A percentile compares a stretch with the other conserved stretches of the same genome.
Conservation (phyloP, 345 rosid genomes). For the Atalantia buxifolia region DNA sequence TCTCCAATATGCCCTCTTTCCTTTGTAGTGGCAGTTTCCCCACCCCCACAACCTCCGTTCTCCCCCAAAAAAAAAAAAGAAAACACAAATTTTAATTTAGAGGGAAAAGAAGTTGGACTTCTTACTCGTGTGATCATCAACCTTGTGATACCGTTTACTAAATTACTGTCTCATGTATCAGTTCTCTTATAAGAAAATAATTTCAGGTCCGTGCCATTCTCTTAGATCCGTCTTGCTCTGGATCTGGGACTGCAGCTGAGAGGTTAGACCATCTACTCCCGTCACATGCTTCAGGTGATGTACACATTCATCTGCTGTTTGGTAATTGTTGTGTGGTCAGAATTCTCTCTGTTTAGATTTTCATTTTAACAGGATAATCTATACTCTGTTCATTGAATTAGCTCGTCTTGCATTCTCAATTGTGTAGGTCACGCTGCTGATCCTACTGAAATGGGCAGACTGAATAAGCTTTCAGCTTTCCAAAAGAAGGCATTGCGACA, state of each 20-base stretch:
- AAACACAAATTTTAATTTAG: background rate
- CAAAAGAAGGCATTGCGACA: slow-evolving; percentile 85
- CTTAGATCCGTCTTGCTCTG: slow-evolving; percentile 96
- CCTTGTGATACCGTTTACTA: background rate
- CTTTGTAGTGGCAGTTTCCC: too few relatives aligned
- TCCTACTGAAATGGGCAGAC: slow-evolving; percentile 40
- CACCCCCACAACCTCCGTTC: too few relatives aligned
- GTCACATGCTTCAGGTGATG: slow-evolving; percentile 48
- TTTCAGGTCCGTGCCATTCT: slow-evolving; percentile 76
- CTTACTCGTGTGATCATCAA: background rate
- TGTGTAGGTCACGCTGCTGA: slow-evolving; percentile 27
- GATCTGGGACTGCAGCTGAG: slow-evolving; percentile 79
- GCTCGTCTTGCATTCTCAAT: background rate
- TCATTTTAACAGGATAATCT: background rate
- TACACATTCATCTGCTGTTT: background rate
- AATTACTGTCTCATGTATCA: background rate
- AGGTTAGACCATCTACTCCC: slow-evolving; percentile 94
- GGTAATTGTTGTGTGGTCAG: background rate
- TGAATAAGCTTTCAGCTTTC: slow-evolving; percentile 73
- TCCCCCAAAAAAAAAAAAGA: too few relatives aligned
- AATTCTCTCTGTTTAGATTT: background rate
- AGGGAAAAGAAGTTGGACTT: background rate
- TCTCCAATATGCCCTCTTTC: background rate
- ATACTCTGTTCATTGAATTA: background rate
- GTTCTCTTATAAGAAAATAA: background rate